Evolutionary conservation across 2,329 filamentous ascomycete species (phyloP).

Genomic region (Verticillium nubilum): DNA sequence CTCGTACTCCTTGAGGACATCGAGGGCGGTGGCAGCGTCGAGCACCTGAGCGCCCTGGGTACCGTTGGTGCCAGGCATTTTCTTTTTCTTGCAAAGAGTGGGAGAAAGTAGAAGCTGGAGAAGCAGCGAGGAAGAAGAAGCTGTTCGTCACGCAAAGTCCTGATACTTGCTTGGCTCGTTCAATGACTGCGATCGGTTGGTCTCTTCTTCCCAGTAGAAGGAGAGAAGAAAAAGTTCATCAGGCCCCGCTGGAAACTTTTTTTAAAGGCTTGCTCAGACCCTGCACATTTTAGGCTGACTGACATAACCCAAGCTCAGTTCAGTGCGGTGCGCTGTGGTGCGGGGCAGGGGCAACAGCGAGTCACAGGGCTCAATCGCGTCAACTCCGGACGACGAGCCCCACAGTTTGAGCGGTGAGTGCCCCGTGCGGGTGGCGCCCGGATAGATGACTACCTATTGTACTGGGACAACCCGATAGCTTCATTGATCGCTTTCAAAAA

Average conservation of each 20-base stretch:
- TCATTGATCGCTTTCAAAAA: too few relatives aligned
- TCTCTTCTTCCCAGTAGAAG: slow-evolving; percentile 50
- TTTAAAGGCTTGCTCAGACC: not conserved
- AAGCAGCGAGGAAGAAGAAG: slow-evolving; percentile 23
- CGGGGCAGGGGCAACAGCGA: not conserved
- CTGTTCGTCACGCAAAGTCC: not conserved
- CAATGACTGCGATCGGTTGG: slow-evolving; percentile 24
- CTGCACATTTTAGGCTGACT: not conserved
- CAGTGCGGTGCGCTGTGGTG: not conserved
- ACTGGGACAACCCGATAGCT: not conserved
- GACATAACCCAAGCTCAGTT: not conserved
- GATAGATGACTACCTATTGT: not conserved
- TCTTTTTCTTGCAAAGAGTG: slow-evolving; percentile 25
- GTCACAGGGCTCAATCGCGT: not conserved
- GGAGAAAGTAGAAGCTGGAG: slow-evolving; percentile 23
- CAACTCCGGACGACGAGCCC: not conserved
- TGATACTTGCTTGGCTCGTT: slow-evolving; percentile 17
- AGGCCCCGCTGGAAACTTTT: not conserved
- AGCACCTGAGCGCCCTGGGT: slow-evolving; percentile 54
- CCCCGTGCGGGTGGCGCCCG: not conserved
- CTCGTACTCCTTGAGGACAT: slow-evolving; percentile 76
- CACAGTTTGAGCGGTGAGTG: not conserved
- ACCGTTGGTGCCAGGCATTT: slow-evolving; percentile 60
- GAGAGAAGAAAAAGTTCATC: slow-evolving; percentile 30
- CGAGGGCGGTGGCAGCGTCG: slow-evolving; percentile 70